Evolutionary conservation across 768 basidiomycete genomes (phyloP).

Genomic region (Kwoniella sp.): DNA sequence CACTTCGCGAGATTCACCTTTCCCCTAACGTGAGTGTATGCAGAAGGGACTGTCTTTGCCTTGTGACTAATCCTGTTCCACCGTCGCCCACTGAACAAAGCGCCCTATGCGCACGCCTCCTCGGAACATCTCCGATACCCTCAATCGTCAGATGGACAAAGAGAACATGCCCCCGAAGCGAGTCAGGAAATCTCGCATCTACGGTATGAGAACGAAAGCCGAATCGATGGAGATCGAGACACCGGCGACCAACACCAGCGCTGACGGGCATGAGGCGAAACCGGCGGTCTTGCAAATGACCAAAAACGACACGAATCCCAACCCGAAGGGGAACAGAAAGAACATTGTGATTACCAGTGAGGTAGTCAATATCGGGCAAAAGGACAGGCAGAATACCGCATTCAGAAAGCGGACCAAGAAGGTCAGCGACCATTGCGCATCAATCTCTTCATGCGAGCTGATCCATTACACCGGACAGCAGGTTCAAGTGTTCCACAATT

Average conservation of each 20-base stretch:
- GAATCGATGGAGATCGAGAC: slow-evolving; percentile 1
- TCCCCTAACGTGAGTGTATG: slow-evolving; percentile 25
- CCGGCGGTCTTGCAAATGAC: too few relatives aligned
- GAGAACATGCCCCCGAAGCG: slow-evolving; percentile 20
- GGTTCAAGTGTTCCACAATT: neutral
- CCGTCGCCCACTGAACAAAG: too few relatives aligned
- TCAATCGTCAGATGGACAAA: neutral
- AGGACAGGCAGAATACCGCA: neutral
- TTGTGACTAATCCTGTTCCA: too few relatives aligned
- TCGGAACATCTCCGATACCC: neutral
- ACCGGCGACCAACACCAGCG: too few relatives aligned
- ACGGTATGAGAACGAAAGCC: slow-evolving; percentile 21
- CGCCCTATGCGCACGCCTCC: neutral
- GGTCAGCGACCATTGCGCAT: neutral
- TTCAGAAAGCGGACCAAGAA: neutral
- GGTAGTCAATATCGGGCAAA: neutral
- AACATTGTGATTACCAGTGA: neutral
- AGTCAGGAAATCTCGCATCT: slow-evolving; percentile 13
- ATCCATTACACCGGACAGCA: neutral
- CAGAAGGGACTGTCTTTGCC: too few relatives aligned
- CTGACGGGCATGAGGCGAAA: too few relatives aligned
- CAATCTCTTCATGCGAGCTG: too few relatives aligned
- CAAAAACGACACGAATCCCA: neutral
- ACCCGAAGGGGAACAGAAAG: neutral
- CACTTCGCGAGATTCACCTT: slow-evolving; percentile 33